Evolutionary conservation across 805 yeast genomes (phyloP), one percentile per base, ranked within the genome.

Genomic region (Hermanozyma aechmeae): DNA sequence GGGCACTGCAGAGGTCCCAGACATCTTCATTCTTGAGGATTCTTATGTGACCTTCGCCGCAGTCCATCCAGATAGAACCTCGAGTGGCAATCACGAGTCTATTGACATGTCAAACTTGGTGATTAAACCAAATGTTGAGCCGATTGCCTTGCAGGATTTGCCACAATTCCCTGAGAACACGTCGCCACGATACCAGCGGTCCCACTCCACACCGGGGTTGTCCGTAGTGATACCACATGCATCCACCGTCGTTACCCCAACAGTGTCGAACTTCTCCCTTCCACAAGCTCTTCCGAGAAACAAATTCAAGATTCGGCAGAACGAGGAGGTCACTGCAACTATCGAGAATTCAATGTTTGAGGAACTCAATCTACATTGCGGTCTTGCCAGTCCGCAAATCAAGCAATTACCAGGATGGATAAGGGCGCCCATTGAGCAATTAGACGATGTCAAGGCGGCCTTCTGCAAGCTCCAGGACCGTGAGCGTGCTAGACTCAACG

Each of bases 401-500:
- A n/a, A n/a, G n/a, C n/a, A n/a, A n/a, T n/a, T n/a, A n/a, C n/a
- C n/a, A n/a, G n/a, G n/a, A n/a, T n/a, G n/a, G n/a, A n/a, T n/a
- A n/a, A n/a, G n/a, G n/a, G n/a, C n/a, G n/a, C n/a, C n/a, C n/a
- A n/a, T n/a, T n/a, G n/a, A n/a, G n/a, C n/a, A n/a, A n/a, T n/a
- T n/a, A n/a, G n/a, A n/a, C n/a, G n/a, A n/a, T n/a, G n/a, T n/a
- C n/a, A n/a, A n/a, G n/a, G n/a, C n/a, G n/a, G n/a, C n/a, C 38
- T 87, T 85, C 50, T 69, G 71, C 39, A 56, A 56, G 26, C 58
- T 87, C 25, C 95, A 89, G 54, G 54, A 69, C 26, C 64, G 70
- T 16, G 96, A 87, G 48, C 73, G 74, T 38, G 65, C 63, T 12
- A 61, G 96, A 24, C 61, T 86, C 33, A 73, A 75, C 33, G 28